Base-by-base conservation (phyloP, 495 filamentous ascomycete species). In the Letharia columbiana region DNA sequence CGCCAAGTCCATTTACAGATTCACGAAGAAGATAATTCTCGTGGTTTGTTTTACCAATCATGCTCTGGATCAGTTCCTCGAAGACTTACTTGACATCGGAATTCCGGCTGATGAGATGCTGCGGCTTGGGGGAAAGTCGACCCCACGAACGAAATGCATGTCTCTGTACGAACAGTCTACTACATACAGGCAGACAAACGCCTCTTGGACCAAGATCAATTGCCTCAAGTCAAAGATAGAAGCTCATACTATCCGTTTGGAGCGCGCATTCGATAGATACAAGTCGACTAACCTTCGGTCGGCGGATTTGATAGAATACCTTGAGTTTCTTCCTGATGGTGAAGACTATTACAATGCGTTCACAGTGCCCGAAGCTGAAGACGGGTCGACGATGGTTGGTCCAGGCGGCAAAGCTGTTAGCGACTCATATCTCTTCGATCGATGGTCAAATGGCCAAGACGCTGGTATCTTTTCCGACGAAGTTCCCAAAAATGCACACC, bases 61-160 rank as follows among this genome's bases (percentile, higher is more conserved):
- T 74, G 89, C 90, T 0, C 73, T 91, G 0, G 87, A 92, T 68
- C 89, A 93, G 67, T 91, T 91, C 60, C 73, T 89, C 0, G 86
- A 89, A 67, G 87, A 91, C 64, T 72, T 92, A 1, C 66, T 87
- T 4, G 76, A 87, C 31, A 83, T 84, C 23, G 88, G 86, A 0
- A 87, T 94, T 15, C 72, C 77, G 0, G 1, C 35, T 0, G 41
- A 71, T 0, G n/a, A 67, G 1, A 88, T 93, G 60, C 81, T 93
- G 0, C 82, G 91, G 7, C 75, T 95, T 1, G 91, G 91, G 0
- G 77, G 80, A 0, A 91, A 89, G 70, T 86, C 78, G 18, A 86
- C 82, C 0, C 11, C 66, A 0, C 68, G 77, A 59, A 89, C 84
- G 0, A 64, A 73, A 28, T 69, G 71, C 0, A 75, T 91, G 2